Conservation (phyloP, 1,139 yeast genomes). For the Casaregolazyma suthepensis region DNA sequence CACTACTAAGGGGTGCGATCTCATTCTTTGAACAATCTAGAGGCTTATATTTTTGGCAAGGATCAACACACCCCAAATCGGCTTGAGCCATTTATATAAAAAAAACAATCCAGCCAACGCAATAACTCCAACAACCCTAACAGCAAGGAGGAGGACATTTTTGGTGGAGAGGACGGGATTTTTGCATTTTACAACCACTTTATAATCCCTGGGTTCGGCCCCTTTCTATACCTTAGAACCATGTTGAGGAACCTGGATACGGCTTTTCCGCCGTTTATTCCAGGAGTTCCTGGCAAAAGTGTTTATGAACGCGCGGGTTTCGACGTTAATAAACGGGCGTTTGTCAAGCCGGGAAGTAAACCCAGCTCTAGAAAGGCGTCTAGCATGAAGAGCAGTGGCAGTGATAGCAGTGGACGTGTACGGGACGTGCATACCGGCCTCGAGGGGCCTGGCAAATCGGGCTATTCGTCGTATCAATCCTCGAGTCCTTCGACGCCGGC, state of each 20-base stretch:
- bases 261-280: conserved; percentile 35
- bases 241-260: conserved; percentile 26
- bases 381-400: neutral
- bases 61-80: neutral
- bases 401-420: neutral
- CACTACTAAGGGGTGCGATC: neutral
- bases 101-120: neutral
- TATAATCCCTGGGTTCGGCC: neutral
- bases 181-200: neutral
- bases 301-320: conserved; percentile 40
- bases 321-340: conserved; percentile 27
- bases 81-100: neutral
- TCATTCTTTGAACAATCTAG: neutral
- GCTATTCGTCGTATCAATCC: neutral
- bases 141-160: neutral
- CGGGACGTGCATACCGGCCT: neutral
- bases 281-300: conserved; percentile 28
- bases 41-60: neutral
- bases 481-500: neutral
- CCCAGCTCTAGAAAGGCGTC: conserved; percentile 6
- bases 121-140: neutral
- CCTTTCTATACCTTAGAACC: neutral
- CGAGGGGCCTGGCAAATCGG: neutral
- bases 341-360: conserved; percentile 2
- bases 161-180: neutral